phyloP scores from a whole-genome alignment of 352 stramenopile genomes.

The Pythium sukuiense region DNA sequence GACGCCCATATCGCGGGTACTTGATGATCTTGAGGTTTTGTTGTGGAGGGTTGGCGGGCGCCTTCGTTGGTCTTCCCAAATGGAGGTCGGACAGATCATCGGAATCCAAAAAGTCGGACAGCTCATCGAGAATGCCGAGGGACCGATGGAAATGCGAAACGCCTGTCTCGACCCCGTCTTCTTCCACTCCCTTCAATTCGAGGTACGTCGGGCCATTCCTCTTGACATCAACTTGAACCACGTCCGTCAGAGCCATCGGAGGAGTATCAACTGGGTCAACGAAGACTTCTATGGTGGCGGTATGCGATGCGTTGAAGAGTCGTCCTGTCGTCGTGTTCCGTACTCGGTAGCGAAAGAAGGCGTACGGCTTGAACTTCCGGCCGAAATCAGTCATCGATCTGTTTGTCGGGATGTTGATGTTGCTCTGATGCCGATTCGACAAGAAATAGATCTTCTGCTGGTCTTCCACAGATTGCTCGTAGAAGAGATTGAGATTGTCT shows the following conservation, averaged over 20 bases:
- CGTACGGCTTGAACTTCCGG: constrained; percentile 12
- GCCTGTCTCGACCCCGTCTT: background rate
- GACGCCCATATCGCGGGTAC: constrained; percentile 48
- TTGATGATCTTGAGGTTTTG: constrained; percentile 43
- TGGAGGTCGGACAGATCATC: background rate
- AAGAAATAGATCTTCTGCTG: constrained; percentile 58
- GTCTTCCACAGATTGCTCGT: constrained; percentile 38
- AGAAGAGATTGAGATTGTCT: constrained; percentile 43
- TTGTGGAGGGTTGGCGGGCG: background rate
- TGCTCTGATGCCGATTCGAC: constrained; percentile 44
- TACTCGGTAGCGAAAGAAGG: constrained; percentile 25
- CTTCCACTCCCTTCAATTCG: constrained; percentile 41
- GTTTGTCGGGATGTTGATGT: constrained; percentile 39
- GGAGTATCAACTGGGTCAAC: constrained; percentile 52
- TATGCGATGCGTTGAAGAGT: constrained; percentile 28
- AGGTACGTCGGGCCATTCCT: constrained; percentile 29
- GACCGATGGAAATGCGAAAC: background rate
- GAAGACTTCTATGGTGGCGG: constrained; percentile 49
- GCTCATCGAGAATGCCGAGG: background rate
- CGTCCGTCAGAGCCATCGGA: constrained; percentile 26
- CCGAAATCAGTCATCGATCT: background rate
- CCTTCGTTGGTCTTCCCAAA: background rate
- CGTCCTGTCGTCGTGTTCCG: constrained; percentile 35
- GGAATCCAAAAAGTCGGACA: background rate
- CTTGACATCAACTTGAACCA: constrained; percentile 30